Evolutionary conservation across 139 green algal species (phyloP).

Genomic region (Picochlorum sp.): DNA sequence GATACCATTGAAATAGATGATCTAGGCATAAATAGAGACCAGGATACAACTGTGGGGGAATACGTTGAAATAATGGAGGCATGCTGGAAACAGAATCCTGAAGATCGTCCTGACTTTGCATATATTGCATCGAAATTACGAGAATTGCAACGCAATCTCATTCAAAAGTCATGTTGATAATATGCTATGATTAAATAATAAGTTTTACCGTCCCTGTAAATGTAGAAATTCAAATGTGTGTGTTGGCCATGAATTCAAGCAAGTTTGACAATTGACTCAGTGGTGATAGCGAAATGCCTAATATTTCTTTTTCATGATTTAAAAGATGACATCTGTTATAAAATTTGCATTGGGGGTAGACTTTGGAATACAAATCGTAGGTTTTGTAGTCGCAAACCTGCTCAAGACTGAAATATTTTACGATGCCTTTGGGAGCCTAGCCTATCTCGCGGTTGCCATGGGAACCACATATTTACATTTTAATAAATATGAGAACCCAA

Average conservation of each 20-base stretch:
- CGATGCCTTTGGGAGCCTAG: constrained; percentile 44
- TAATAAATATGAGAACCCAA: too few species aligned
- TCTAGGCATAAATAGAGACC: not conserved
- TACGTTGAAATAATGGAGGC: constrained; percentile 1
- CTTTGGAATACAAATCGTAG: constrained; percentile 27
- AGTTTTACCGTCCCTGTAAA: not conserved
- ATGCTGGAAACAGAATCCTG: constrained; percentile 10
- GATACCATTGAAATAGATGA: not conserved
- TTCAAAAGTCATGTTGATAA: not conserved
- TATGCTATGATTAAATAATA: not conserved
- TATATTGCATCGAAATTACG: constrained; percentile 19
- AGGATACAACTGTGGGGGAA: not conserved
- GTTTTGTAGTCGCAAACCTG: constrained; percentile 7
- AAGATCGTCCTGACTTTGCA: constrained; percentile 42
- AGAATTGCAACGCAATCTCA: not conserved
- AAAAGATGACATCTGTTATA: too few species aligned
- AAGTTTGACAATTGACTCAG: too few species aligned
- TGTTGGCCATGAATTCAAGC: too few species aligned
- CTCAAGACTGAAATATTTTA: constrained; percentile 69
- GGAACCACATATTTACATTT: constrained; percentile 14
- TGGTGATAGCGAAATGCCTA: too few species aligned
- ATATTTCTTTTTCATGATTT: too few species aligned
- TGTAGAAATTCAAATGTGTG: too few species aligned
- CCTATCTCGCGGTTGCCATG: constrained; percentile 37
- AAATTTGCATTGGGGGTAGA: constrained; percentile 8